These are phyloP conservation scores for Artomyces pyxidatus DNA, from an alignment of 768 basidiomycete species.

Conservation along the genomic window DNA sequence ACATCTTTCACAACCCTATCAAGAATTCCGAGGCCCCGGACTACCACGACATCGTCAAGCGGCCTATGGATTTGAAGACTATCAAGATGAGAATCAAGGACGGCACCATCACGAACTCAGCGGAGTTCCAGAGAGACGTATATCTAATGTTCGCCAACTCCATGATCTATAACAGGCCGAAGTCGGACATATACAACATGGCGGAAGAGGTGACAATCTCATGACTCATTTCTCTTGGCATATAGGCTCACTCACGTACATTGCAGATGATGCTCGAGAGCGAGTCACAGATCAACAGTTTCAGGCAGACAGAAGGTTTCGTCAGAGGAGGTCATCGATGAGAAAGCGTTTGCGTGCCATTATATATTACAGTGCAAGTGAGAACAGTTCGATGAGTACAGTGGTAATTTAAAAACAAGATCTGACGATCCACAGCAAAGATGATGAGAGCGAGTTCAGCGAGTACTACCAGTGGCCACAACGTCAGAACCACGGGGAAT, in stretches of 20 bases:
- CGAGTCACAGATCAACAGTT: conserved; percentile 55
- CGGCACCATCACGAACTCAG: conserved; percentile 68
- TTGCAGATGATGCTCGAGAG: conserved; percentile 70
- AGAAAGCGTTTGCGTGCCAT: conserved; percentile 16
- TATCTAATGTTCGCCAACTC: conserved; percentile 95
- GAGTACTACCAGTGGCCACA: too few species aligned
- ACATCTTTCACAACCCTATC: conserved; percentile 87
- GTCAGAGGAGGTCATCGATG: conserved; percentile 13
- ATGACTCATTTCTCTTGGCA: too few species aligned
- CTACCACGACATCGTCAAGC: conserved; percentile 85
- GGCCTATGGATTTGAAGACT: conserved; percentile 94
- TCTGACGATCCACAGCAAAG: too few species aligned
- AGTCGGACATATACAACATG: conserved; percentile 82
- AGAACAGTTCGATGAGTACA: neutral
- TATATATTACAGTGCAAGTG: conserved; percentile 8
- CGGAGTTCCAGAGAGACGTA: conserved; percentile 86
- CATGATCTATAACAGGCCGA: conserved; percentile 91
- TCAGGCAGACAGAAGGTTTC: conserved; percentile 71
- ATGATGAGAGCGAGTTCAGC: too few species aligned
- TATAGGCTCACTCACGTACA: too few species aligned
- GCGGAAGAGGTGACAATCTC: conserved; percentile 69
- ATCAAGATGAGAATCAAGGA: conserved; percentile 84
- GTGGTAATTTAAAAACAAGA: too few species aligned
- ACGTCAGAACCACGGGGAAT: conserved; percentile 80
- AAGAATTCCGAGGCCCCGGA: conserved; percentile 83